These are phyloP conservation scores for Rhizopogon vinicolor DNA, from an alignment of 768 basidiomycete species.

Conservation along the genomic window DNA sequence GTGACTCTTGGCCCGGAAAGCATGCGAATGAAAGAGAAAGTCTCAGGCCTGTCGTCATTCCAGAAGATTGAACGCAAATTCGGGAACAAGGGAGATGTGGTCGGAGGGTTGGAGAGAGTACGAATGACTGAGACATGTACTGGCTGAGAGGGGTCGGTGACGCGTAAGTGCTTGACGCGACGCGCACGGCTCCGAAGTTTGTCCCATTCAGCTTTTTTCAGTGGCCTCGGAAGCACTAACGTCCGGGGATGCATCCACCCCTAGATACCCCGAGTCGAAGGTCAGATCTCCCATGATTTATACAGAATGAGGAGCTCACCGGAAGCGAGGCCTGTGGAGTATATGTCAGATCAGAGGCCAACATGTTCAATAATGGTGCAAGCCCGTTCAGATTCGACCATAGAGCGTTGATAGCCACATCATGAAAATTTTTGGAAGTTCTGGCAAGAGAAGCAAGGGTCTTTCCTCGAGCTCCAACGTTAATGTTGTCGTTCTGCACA, in stretches of 20 bases:
- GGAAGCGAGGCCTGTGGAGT: no score
- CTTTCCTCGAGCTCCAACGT: neutral
- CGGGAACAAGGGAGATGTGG: neutral
- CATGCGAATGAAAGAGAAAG: conserved; percentile 1
- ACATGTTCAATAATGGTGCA: neutral
- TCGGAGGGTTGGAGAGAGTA: conserved; percentile 1
- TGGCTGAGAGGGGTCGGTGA: neutral
- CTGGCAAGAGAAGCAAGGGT: conserved; percentile 9
- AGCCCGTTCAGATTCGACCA: conserved; percentile 3
- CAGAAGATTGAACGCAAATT: neutral
- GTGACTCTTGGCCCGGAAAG: conserved; percentile 3
- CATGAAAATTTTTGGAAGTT: conserved; percentile 6
- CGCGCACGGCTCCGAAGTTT: neutral
- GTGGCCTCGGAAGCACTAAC: neutral
- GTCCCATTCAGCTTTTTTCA: conserved; percentile 1
- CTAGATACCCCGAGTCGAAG: neutral
- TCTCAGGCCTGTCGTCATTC: conserved; percentile 1
- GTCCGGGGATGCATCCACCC: neutral
- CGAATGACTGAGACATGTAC: neutral
- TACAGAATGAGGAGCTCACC: neutral
- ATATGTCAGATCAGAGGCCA: neutral
- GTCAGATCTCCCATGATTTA: neutral
- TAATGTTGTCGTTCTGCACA: neutral
- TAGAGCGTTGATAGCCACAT: conserved; percentile 3
- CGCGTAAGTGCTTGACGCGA: neutral